Evolutionary conservation across 805 yeast genomes (phyloP).

Genomic region (Teunomyces pallodes): DNA sequence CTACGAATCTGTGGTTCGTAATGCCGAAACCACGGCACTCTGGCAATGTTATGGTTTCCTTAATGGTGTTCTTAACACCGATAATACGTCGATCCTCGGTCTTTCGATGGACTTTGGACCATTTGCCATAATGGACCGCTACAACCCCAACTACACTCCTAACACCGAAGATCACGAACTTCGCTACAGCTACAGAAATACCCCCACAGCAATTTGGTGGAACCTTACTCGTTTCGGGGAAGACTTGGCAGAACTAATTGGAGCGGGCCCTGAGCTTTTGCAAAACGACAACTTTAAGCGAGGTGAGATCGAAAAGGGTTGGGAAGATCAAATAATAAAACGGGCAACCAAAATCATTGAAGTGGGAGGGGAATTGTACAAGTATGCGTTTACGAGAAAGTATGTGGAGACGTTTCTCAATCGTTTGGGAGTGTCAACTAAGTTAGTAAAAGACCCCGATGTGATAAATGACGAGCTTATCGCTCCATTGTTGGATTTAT

Average conservation of each 20-base stretch:
- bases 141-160: constrained; percentile 79
- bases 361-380: constrained; percentile 62
- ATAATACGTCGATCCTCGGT: constrained; percentile 88
- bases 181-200: constrained; percentile 78
- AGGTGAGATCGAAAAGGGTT: constrained; percentile 45
- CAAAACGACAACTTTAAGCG: constrained; percentile 41
- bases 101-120: constrained; percentile 93
- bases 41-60: constrained; percentile 93
- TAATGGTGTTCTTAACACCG: constrained; percentile 94
- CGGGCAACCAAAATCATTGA: constrained; percentile 68
- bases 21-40: constrained; percentile 73
- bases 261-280: constrained; percentile 55
- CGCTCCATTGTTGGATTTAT: constrained; percentile 58
- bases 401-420: constrained; percentile 57
- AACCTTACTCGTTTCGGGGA: constrained; percentile 84
- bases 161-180: constrained; percentile 77
- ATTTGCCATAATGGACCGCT: constrained; percentile 83
- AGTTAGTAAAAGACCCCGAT: constrained; percentile 28
- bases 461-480: constrained; percentile 46
- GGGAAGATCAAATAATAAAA: constrained; percentile 48
- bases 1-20: constrained; percentile 65
- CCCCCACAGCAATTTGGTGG: constrained; percentile 92
- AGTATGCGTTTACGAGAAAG: constrained; percentile 54
- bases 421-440: constrained; percentile 63
- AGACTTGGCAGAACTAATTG: constrained; percentile 74